Conservation (phyloP, 495 filamentous ascomycete genomes). For the Hypoxylon rickii region DNA sequence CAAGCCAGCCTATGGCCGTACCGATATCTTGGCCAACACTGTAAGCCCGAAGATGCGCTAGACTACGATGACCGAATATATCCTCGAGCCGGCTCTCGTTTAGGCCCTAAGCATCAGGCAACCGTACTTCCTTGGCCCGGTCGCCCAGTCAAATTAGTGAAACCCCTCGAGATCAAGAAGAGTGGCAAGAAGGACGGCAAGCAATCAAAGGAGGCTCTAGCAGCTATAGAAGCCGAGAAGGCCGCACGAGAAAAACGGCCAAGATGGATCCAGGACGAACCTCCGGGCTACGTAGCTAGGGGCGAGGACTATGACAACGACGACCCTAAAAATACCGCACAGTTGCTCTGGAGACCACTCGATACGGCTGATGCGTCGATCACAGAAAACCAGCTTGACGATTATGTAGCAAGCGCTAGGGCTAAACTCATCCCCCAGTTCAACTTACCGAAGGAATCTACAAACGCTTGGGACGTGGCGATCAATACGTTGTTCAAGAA, state of each 20-base stretch:
- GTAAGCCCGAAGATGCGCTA: constrained; percentile 91
- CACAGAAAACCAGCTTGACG: constrained; percentile 58
- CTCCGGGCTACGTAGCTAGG: constrained; percentile 78
- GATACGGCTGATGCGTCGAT: constrained; percentile 54
- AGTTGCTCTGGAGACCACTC: constrained; percentile 65
- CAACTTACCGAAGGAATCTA: constrained; percentile 69
- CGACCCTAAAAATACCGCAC: constrained; percentile 52
- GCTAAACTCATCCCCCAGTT: constrained; percentile 60
- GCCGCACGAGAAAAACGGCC: constrained; percentile 77
- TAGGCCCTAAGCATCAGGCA: constrained; percentile 92
- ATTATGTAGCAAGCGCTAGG: constrained; percentile 74
- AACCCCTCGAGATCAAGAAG: constrained; percentile 83
- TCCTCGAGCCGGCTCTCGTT: constrained; percentile 88
- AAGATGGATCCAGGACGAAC: constrained; percentile 92
- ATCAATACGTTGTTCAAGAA: constrained; percentile 72
- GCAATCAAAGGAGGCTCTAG: constrained; percentile 74
- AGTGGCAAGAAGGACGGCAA: constrained; percentile 66
- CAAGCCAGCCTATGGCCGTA: constrained; percentile 95
- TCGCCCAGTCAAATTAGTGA: constrained; percentile 83
- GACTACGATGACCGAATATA: constrained; percentile 99
- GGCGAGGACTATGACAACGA: constrained; percentile 70
- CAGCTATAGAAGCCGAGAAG: constrained; percentile 80
- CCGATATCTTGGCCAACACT: constrained; percentile 94
- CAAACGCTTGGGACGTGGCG: constrained; percentile 88
- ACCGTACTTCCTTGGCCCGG: constrained; percentile 83